These are phyloP conservation scores for Monilinia laxa DNA, from an alignment of 2,329 filamentous ascomycete species.

Conservation along the genomic window DNA sequence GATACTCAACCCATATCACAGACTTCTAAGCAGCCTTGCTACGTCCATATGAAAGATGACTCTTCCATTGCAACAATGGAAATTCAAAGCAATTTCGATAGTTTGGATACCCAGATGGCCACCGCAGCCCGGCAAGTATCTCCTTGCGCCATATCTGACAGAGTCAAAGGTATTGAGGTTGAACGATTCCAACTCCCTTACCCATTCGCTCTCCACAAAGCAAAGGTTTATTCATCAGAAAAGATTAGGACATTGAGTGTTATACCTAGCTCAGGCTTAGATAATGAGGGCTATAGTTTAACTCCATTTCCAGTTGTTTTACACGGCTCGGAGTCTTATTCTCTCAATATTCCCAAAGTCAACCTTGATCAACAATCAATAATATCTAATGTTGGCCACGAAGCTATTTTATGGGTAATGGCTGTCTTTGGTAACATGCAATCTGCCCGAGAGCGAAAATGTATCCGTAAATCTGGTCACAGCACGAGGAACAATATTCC, in stretches of 20 bases:
- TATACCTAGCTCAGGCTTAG: not conserved
- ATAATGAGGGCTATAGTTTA: not conserved
- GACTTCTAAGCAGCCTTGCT: not conserved
- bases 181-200: not conserved
- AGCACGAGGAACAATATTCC: too few relatives aligned
- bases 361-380: slow-evolving; percentile 4
- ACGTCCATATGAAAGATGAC: not conserved
- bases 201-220: not conserved
- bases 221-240: not conserved
- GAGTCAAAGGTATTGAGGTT: not conserved
- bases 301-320: slow-evolving; percentile 1
- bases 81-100: not conserved
- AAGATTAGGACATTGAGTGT: not conserved
- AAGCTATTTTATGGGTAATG: not conserved
- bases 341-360: slow-evolving; percentile 3
- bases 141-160: not conserved
- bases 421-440: not conserved
- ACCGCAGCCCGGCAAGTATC: not conserved
- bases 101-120: not conserved
- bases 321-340: not conserved
- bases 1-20: not conserved
- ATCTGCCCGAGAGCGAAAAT: slow-evolving; percentile 1
- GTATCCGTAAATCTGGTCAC: not conserved
- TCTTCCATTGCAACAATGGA: not conserved
- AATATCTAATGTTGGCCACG: not conserved